Evolutionary conservation across 192 early-diverging fungal genomes (phyloP).

Genomic region (Mycoemilia scoparia): DNA sequence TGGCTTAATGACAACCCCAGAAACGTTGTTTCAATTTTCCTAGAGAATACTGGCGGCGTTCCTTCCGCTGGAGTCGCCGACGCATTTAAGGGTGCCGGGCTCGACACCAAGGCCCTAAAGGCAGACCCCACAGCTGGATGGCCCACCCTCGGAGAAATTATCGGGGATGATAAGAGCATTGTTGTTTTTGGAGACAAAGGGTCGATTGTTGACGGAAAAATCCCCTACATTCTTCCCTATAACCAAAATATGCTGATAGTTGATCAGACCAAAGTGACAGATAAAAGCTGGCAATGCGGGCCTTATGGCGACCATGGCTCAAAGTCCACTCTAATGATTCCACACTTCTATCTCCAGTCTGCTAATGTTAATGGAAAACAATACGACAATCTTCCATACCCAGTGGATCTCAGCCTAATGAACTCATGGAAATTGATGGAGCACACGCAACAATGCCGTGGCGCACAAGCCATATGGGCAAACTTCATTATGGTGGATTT

Average conservation of each 20-base stretch:
- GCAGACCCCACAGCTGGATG: slow-evolving; percentile 14
- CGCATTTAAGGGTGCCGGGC: slow-evolving; percentile 15
- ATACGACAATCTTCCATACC: slow-evolving; percentile 22
- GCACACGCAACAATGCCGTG: slow-evolving; percentile 18
- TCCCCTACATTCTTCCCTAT: slow-evolving; percentile 19
- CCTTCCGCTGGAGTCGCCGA: slow-evolving; percentile 11
- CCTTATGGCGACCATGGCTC: slow-evolving; percentile 15
- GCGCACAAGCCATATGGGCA: slow-evolving; percentile 27
- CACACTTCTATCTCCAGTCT: slow-evolving; percentile 24
- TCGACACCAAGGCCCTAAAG: slow-evolving; percentile 13
- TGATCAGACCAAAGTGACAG: slow-evolving; percentile 14
- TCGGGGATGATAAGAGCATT: slow-evolving; percentile 13
- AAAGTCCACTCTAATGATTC: slow-evolving; percentile 23
- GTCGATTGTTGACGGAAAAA: slow-evolving; percentile 10
- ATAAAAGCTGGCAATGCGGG: slow-evolving; percentile 17
- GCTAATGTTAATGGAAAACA: slow-evolving; percentile 9
- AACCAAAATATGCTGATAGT: slow-evolving; percentile 11
- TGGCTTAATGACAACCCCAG: slow-evolving; percentile 20
- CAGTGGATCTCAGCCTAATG: slow-evolving; percentile 19
- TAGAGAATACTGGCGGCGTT: slow-evolving; percentile 9
- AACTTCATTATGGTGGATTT: slow-evolving; percentile 31
- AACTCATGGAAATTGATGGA: slow-evolving; percentile 22
- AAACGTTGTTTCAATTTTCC: slow-evolving; percentile 25
- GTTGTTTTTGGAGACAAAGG: slow-evolving; percentile 26
- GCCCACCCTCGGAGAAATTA: slow-evolving; percentile 20